Base-by-base conservation (phyloP, 768 basidiomycete genomes). In the Podaxis sp. region DNA sequence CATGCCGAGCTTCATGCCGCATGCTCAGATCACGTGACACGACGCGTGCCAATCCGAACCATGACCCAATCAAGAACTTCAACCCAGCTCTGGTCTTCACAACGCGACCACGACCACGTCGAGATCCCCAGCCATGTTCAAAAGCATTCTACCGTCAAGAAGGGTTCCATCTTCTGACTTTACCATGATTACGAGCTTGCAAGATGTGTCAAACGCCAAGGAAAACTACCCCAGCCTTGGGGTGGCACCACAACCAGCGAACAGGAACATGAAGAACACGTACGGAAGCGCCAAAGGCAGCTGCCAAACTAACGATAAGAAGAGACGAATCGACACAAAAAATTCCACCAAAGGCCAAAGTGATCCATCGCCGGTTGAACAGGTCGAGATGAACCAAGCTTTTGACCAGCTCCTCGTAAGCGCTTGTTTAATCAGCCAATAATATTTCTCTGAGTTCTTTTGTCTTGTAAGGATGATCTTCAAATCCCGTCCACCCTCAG, bases 351-450 rank as follows among this genome's bases (percentile, higher is more conserved):
- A 62, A 61, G 70, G 61, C 7, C 74, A 73, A 62, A 76, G 77
- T 4, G 27, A 44, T 27, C 23, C 52, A 56, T 74, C 74, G 42
- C 66, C 74, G 4, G 50, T 63, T 2, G 67, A 74, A 38, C 70
- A 70, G 2, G 69, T 69, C 16, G 74, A 80, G 40, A 87, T 84
- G 67, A 80, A 86, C 64, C 77, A 83, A 60, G 93, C 87, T 0
- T 96, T 96, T 63, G 91, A 93, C 70, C 84, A 81, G 67, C 79
- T 96, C 57, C 74, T 96, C 69, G 93, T 93, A 69, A 70, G 88
- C 73, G 37, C 50, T 38, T 23, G 55, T 58, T 27, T 25, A 53
- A 40, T 42, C 50, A 1, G 28, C 25, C 16, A 16, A 4, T 25
- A 32, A 52, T 16, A 16, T 6, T 57, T 54, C 61, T 37, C 44